phyloP scores from a whole-genome alignment of 2,329 filamentous ascomycete genomes.

The Ceratocystis diversiconidia region DNA sequence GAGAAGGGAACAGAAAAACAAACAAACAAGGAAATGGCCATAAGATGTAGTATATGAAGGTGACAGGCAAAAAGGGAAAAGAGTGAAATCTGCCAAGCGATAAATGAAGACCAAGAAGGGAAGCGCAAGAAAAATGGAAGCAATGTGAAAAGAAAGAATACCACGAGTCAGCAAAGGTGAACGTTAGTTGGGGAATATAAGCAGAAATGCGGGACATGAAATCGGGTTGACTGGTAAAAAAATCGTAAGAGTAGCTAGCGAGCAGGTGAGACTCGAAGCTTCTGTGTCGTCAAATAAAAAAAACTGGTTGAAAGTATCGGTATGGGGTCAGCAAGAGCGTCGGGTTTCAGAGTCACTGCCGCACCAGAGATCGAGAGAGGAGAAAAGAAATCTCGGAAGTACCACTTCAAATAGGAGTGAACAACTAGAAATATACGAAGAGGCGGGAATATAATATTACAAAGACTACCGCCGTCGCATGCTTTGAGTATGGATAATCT shows the following conservation, averaged over 20 bases:
- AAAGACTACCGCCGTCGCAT: slow-evolving; percentile 20
- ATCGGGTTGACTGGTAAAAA: neutral
- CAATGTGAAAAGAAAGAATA: neutral
- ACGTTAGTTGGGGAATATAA: neutral
- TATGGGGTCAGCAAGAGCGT: neutral
- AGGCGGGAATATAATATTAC: neutral
- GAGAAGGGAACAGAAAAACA: neutral
- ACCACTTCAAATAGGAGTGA: neutral
- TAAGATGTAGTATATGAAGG: neutral
- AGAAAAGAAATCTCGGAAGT: neutral
- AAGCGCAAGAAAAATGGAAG: too few species aligned
- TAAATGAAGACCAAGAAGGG: neutral
- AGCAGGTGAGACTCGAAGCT: neutral
- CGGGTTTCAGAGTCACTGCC: neutral
- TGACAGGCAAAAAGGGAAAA: neutral
- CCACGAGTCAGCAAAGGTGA: neutral
- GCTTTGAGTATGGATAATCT: slow-evolving; percentile 37
- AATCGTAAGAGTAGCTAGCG: slow-evolving; percentile 3
- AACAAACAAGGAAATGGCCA: neutral
- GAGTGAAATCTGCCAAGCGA: neutral
- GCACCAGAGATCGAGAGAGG: neutral
- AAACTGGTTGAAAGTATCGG: neutral
- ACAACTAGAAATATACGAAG: neutral
- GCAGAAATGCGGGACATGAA: neutral
- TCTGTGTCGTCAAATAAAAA: neutral